Evolutionary conservation across 345 rosid genomes (phyloP), one percentile per base, ranked within the genome.

Genomic region (Eucalyptus regnans): DNA sequence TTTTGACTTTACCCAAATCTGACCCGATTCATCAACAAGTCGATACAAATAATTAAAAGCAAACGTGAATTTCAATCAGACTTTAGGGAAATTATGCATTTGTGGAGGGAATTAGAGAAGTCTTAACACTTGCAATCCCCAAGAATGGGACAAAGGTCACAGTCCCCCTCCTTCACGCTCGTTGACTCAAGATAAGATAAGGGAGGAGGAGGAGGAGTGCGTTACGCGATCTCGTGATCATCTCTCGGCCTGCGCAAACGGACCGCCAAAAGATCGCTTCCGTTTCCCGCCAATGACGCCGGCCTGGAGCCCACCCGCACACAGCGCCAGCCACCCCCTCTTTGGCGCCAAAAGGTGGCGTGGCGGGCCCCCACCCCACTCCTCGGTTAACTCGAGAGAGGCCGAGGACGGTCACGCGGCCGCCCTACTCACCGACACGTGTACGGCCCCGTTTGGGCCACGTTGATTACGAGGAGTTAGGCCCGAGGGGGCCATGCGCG

Each of bases 221-320:
- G 85, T 4, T 8, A 92, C 91, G 93, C 91, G 91, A 90, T 86
- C 23, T 84, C 58, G 17, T 50, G 52, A 50, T 37, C 2, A 27
- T 23, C 62, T 23, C 51, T 50, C 27, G 44, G 46, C 46, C 87
- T 17, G 31, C 46, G 29, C 12, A 46, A 66, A 90, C 89, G 92
- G 92, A 58, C 88, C 66, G 87, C 49, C 46, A 18, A 60, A 52
- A 20, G 89, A 71, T 81, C 46, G 90, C 93, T 90, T 87, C 89
- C 4, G 76, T 88, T 92, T 94, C 95, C 96, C 96, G 94, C 94
- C 93, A 88, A 71, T 12, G 56, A 23, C 16, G 90, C 88, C 88
- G 64, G 58, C 56, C 89, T 89, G 94, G 93, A 50, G 44, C 91
- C 91, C 90, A 68, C 89, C 51, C 10, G 25, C 58, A 20, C 25